Evolutionary conservation across 208 protist species (phyloP).

Genomic region (Wallacemonas rigidus): DNA sequence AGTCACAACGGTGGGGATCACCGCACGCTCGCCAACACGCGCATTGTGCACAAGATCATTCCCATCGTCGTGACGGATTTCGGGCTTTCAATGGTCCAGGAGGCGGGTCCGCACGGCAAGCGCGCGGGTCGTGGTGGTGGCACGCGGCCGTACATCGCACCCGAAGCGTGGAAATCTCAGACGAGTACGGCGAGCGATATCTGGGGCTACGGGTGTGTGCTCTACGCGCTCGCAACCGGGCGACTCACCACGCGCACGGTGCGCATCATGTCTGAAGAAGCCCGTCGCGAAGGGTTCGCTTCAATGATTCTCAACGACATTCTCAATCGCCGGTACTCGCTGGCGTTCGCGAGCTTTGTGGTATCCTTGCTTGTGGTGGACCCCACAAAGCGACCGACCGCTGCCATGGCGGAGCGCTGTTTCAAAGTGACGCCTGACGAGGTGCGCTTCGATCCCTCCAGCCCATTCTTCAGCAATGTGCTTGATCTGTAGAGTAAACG

Average conservation of each 20-base stretch:
- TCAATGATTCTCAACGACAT: conserved; percentile 76
- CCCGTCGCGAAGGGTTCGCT: conserved; percentile 54
- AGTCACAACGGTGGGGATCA: not conserved
- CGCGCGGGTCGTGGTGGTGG: conserved; percentile 46
- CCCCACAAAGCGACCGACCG: conserved; percentile 62
- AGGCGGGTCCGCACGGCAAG: conserved; percentile 22
- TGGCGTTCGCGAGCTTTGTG: conserved; percentile 79
- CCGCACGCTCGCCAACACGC: conserved; percentile 21
- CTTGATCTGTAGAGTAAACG: conserved; percentile 44
- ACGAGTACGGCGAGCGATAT: conserved; percentile 79
- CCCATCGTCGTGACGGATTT: conserved; percentile 88
- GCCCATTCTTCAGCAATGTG: conserved; percentile 80
- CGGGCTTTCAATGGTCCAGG: conserved; percentile 66
- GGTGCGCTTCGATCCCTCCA: conserved; percentile 53
- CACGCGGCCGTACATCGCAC: conserved; percentile 85
- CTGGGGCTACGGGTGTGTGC: conserved; percentile 85
- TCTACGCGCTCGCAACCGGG: conserved; percentile 80
- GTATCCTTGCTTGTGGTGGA: conserved; percentile 76
- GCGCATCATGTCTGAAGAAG: conserved; percentile 81
- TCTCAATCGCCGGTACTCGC: conserved; percentile 48
- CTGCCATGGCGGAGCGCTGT: conserved; percentile 53
- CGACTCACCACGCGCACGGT: conserved; percentile 56
- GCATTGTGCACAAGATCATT: conserved; percentile 50
- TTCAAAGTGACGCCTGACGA: conserved; percentile 47
- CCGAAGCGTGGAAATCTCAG: conserved; percentile 64